Percentiles rank a stretch among this genome's conserved stretches.
phyloP scores from a whole-genome alignment of 306 rosid genomes.

The Trichosanthes cucumerina region DNA sequence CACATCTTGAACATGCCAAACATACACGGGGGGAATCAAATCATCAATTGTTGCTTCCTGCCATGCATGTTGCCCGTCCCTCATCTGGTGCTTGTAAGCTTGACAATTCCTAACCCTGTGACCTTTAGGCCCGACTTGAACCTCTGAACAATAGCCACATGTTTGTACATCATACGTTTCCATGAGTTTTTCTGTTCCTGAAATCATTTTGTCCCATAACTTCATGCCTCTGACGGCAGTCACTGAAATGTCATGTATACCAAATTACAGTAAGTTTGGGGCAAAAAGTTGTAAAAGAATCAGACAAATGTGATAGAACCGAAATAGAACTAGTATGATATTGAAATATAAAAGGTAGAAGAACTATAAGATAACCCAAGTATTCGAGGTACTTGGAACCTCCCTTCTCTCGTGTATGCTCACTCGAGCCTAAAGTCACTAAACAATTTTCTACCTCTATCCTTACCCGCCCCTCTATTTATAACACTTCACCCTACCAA shows the following conservation, averaged over 20 bases:
- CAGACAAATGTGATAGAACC: not conserved
- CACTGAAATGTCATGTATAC: slow-evolving; percentile 20
- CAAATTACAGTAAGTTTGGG: not conserved
- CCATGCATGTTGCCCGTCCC: slow-evolving; percentile 83
- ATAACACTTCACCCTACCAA: too few relatives aligned
- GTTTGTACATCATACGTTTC: slow-evolving; percentile 51
- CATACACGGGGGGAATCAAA: slow-evolving; percentile 51
- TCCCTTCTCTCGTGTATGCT: too few relatives aligned
- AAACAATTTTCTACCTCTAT: not conserved
- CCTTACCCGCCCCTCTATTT: too few relatives aligned
- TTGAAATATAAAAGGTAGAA: not conserved
- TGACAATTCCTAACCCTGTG: slow-evolving; percentile 53
- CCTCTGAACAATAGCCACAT: slow-evolving; percentile 68
- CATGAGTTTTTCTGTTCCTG: slow-evolving; percentile 49
- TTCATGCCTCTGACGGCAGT: slow-evolving; percentile 49
- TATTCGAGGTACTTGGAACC: too few relatives aligned
- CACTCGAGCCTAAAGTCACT: not conserved
- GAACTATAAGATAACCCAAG: too few relatives aligned
- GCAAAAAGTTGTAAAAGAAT: not conserved
- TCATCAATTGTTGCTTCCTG: slow-evolving; percentile 52
- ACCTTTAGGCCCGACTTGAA: slow-evolving; percentile 72
- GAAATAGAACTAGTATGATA: not conserved
- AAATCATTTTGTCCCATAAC: slow-evolving; percentile 46
- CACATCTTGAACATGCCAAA: slow-evolving; percentile 41
- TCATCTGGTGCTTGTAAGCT: slow-evolving; percentile 74